phyloP scores from a whole-genome alignment of 2,329 filamentous ascomycete genomes.

The Ceratocystiopsis minuta region DNA sequence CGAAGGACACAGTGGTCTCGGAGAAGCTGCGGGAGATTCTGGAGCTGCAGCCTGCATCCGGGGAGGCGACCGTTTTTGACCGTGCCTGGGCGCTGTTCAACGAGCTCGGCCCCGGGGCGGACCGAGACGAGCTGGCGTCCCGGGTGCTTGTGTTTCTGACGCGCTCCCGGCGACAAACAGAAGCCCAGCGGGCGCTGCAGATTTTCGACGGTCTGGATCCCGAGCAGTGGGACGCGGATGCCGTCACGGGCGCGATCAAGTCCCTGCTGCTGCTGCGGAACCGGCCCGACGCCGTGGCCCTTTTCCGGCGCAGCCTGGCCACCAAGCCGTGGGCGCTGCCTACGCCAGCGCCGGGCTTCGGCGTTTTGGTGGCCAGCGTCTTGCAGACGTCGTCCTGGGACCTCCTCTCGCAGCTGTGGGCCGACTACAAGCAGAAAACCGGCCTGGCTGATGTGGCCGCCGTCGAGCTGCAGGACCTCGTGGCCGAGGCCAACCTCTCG shows the following conservation, averaged over 20 bases:
- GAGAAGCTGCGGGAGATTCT: conserved; percentile 2
- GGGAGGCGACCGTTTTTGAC: conserved; percentile 13
- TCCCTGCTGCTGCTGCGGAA: conserved; percentile 25
- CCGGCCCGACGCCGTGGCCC: conserved; percentile 18
- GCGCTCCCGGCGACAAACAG: conserved; percentile 22
- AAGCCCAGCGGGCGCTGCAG: conserved; percentile 26
- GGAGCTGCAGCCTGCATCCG: conserved; percentile 2
- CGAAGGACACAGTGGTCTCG: conserved; percentile 1
- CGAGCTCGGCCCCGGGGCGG: conserved; percentile 16
- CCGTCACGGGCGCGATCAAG: conserved; percentile 23
- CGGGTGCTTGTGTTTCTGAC: conserved; percentile 24
- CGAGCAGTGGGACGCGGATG: conserved; percentile 21
- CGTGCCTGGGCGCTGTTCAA: conserved; percentile 26
- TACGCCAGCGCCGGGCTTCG: conserved; percentile 18
- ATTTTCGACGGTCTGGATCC: conserved; percentile 22
- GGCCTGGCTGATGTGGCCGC: background rate
- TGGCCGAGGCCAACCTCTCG: background rate
- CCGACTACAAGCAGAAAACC: conserved; percentile 12
- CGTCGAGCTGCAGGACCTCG: conserved; percentile 18
- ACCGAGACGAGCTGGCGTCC: conserved; percentile 13
- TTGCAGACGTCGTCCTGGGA: conserved; percentile 21
- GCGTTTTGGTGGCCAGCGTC: conserved; percentile 24
- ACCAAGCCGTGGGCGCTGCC: background rate
- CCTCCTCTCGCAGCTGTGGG: conserved; percentile 19
- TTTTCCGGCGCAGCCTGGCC: conserved; percentile 19